A percentile compares a stretch with the other conserved stretches of the same genome.
These are phyloP conservation scores for Trametes hirsuta DNA, from an alignment of 1,284 basidiomycete genomes.

Conservation along the genomic window DNA sequence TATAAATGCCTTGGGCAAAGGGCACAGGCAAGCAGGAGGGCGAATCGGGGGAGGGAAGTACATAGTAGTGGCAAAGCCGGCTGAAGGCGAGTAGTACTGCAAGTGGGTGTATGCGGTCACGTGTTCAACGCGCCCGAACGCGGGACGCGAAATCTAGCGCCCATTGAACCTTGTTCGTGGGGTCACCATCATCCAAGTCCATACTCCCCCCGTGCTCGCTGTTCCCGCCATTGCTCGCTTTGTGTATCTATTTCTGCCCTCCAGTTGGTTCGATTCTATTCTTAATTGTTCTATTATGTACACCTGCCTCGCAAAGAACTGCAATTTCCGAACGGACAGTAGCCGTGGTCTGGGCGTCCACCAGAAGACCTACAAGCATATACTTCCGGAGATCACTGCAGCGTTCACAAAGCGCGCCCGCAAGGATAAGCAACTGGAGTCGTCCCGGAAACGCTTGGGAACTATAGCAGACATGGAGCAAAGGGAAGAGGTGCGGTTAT, in stretches of 20 bases:
- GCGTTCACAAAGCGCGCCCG: no score
- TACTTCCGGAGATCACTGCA: no score
- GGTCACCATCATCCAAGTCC: not conserved
- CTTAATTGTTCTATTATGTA: not conserved
- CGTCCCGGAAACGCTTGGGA: no score
- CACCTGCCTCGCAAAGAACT: not conserved
- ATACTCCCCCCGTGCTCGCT: no score
- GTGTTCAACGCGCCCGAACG: not conserved
- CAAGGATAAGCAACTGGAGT: no score
- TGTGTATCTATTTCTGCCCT: not conserved
- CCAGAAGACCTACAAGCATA: no score
- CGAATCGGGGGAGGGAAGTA: not conserved
- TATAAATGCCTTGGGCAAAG: no score
- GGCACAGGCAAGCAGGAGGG: not conserved
- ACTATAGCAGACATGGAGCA: no score
- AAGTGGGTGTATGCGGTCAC: not conserved
- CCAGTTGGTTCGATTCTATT: not conserved
- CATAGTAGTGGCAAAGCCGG: not conserved
- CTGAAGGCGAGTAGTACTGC: not conserved
- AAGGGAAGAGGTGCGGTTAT: no score
- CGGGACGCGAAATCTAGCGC: not conserved
- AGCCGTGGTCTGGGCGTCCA: no score
- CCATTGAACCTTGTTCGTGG: no score
- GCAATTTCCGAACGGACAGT: no score
- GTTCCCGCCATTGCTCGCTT: not conserved